phyloP scores from a whole-genome alignment of 1,284 basidiomycete genomes.

The Heterobasidion parviporum region DNA sequence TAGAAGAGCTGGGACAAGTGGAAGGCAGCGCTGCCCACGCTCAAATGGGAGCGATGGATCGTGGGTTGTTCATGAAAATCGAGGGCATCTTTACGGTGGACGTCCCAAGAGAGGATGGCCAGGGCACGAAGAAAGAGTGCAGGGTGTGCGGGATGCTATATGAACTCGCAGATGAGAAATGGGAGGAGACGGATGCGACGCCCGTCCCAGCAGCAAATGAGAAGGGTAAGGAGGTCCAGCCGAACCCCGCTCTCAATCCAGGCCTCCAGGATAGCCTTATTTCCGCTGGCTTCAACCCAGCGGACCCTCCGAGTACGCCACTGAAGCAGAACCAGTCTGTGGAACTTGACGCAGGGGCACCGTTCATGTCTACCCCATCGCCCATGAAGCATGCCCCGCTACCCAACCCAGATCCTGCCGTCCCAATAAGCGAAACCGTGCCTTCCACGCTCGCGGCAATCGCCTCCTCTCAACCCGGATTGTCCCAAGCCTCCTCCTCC shows the following conservation, averaged over 20 bases:
- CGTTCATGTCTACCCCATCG: slow-evolving; percentile 21
- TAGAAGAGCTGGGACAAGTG: not conserved
- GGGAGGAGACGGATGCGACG: slow-evolving; percentile 35
- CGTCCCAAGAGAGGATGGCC: slow-evolving; percentile 29
- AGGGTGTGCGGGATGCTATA: slow-evolving; percentile 61
- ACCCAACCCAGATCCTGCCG: slow-evolving; percentile 21
- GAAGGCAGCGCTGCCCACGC: slow-evolving; percentile 13
- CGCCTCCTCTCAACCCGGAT: not conserved
- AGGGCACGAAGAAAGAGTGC: slow-evolving; percentile 41
- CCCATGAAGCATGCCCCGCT: slow-evolving; percentile 22
- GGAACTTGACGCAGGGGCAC: slow-evolving; percentile 9
- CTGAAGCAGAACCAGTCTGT: not conserved
- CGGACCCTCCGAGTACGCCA: not conserved
- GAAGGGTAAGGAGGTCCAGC: slow-evolving; percentile 7
- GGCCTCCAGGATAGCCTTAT: slow-evolving; percentile 2
- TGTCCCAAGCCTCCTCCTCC: not conserved
- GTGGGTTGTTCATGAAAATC: slow-evolving; percentile 62
- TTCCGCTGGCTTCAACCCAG: slow-evolving; percentile 2
- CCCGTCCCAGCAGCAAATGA: not conserved
- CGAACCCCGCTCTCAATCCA: not conserved
- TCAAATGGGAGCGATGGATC: slow-evolving; percentile 39
- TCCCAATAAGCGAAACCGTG: slow-evolving; percentile 11
- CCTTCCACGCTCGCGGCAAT: slow-evolving; percentile 9
- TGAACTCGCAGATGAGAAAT: slow-evolving; percentile 65
- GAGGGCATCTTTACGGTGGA: slow-evolving; percentile 56